Evolutionary conservation across 139 green algal species (phyloP).

Genomic region (Chlorella sp.): DNA sequence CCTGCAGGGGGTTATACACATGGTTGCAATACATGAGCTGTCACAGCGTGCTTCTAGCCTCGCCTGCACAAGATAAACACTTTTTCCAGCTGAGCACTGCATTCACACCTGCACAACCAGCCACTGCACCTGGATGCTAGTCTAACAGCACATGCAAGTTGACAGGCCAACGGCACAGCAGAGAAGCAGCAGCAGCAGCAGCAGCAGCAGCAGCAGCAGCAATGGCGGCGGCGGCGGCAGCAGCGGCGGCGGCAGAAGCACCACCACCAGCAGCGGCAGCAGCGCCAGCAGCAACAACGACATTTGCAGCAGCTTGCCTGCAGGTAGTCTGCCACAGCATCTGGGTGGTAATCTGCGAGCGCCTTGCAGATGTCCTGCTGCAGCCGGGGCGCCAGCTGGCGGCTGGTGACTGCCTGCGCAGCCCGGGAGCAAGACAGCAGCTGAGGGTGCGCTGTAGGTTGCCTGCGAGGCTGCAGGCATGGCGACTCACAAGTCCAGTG

Average conservation of each 20-base stretch:
- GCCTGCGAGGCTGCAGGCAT: not conserved
- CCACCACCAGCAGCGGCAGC: too few species aligned
- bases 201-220: too few species aligned
- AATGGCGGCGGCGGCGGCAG: too few species aligned
- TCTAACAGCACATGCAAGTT: constrained; percentile 4
- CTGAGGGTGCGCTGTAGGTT: not conserved
- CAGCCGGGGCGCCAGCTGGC: constrained; percentile 54
- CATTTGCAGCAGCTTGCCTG: not conserved
- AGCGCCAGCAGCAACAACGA: not conserved
- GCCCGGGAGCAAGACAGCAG: not conserved
- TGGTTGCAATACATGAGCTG: too few species aligned
- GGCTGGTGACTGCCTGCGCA: not conserved
- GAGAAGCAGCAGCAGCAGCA: not conserved
- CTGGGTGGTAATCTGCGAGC: constrained; percentile 53
- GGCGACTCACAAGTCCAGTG: not conserved
- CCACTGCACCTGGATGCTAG: constrained; percentile 47
- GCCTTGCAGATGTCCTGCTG: constrained; percentile 52
- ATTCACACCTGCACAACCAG: constrained; percentile 15
- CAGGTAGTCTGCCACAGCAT: constrained; percentile 55
- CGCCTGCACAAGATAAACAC: too few species aligned
- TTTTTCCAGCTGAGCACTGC: too few species aligned
- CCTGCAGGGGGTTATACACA: too few species aligned
- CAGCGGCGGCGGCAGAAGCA: not conserved
- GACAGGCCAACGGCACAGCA: not conserved
- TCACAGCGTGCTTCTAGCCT: too few species aligned